phyloP scores from a whole-genome alignment of 202 grass and related monocot genomes.

The Eragrostis tef region DNA sequence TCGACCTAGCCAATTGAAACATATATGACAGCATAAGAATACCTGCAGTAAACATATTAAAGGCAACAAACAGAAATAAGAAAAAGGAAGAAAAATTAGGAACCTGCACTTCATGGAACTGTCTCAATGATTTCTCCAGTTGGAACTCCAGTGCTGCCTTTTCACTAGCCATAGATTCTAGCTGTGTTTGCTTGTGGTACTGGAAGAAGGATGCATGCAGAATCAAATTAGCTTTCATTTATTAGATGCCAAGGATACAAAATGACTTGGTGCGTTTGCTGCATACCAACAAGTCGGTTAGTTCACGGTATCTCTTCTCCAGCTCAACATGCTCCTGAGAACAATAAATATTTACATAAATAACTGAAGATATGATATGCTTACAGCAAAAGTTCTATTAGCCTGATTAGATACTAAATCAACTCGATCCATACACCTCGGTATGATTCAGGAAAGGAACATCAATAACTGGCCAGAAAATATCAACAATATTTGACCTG shows the following conservation, averaged over 20 bases:
- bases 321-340: conserved; percentile 95
- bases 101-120: conserved; percentile 94
- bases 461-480: not conserved
- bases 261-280: conserved; percentile 22
- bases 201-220: conserved; percentile 59
- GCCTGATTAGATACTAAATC: conserved; percentile 2
- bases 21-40: conserved; percentile 41
- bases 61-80: conserved; percentile 13
- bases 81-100: conserved; percentile 42
- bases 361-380: conserved; percentile 25
- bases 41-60: conserved; percentile 20
- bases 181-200: conserved; percentile 99
- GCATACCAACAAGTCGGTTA: conserved; percentile 96
- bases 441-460: conserved; percentile 24
- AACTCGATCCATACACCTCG: conserved; percentile 6
- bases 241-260: conserved; percentile 22
- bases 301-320: conserved; percentile 99
- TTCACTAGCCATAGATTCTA: conserved; percentile 92
- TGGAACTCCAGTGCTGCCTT: conserved; percentile 96
- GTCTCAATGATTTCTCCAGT: conserved; percentile 86
- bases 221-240: conserved; percentile 43
- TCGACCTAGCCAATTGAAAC: conserved; percentile 68
- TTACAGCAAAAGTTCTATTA: not conserved
- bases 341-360: conserved; percentile 34
- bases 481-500: conserved; percentile 59